Base-by-base conservation (phyloP, 768 basidiomycete species). In the Boletus rubropictus region DNA sequence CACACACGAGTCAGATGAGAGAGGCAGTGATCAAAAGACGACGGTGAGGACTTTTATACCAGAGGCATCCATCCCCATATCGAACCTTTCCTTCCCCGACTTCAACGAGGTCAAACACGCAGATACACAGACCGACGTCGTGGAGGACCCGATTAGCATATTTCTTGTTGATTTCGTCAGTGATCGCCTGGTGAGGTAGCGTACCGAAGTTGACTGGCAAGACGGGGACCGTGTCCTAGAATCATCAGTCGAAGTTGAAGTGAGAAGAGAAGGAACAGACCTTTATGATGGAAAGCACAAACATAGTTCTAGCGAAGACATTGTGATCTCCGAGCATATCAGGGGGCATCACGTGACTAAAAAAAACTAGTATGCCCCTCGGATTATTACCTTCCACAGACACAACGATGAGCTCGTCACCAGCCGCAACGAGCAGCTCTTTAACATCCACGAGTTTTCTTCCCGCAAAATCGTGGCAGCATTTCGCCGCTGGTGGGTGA, bases 1-100 rank as follows among this genome's bases (percentile, higher is more conserved):
- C 8, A 39, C 11, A 39, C 6, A 12, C 0, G 34, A 6, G 39
- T 59, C 46, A 59, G 48, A 29, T 9, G 37, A 15, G 20, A 10
- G 8, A 27, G 22, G 18, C 9, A 17, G 38, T 21, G 37, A 33
- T 31, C 10, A 11, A 39, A 24, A 41, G 44, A 38, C 2, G 9
- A 36, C 3, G 18, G 12, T 12, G 34, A 38, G 51, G 42, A 94
- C 94, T 80, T 76, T 88, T 91, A 63, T 98, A 93, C 86, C 93
- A 98, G 59, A 95, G 71, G 61, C 83, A 84, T 0, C 95, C 95
- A 65, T 99, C 95, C 0, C 95, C 94, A 58, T 94, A 96, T 29
- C 92, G 77, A 5, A 99, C 84, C 52, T 87, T 93, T 1, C 95
- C 95, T 60, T 97, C 93, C 2, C 90, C 86, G 1, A 82, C 86